phyloP scores from a whole-genome alignment of 768 basidiomycete species.

The Hemileccinum impolitum region DNA sequence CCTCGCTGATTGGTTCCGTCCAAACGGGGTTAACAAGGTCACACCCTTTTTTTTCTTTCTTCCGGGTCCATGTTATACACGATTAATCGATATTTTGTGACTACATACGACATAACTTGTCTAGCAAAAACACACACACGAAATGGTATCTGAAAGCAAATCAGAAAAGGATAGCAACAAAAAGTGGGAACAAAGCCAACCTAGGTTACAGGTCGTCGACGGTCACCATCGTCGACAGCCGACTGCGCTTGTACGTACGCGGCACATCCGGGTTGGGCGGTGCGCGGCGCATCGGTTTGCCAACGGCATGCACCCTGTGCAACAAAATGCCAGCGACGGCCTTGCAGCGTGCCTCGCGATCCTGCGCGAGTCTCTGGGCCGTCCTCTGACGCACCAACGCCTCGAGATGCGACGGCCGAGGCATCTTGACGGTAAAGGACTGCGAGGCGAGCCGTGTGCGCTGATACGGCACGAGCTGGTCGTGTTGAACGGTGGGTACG shows the following conservation, averaged over 20 bases:
- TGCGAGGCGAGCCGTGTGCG: slow-evolving; percentile 31
- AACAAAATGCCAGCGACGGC: slow-evolving; percentile 59
- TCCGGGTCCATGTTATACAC: slow-evolving; percentile 7
- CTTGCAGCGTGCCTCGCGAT: slow-evolving; percentile 42
- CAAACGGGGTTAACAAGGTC: background rate
- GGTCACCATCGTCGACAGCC: slow-evolving; percentile 49
- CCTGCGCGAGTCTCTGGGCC: slow-evolving; percentile 31
- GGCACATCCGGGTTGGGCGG: slow-evolving; percentile 29
- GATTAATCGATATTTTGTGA: background rate
- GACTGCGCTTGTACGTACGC: slow-evolving; percentile 49
- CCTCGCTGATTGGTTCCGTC: slow-evolving; percentile 23
- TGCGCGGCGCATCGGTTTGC: slow-evolving; percentile 50
- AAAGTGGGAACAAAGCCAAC: slow-evolving; percentile 1
- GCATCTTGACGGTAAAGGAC: slow-evolving; percentile 24
- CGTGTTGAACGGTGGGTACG: slow-evolving; percentile 1
- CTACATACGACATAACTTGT: background rate
- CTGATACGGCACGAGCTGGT: slow-evolving; percentile 16
- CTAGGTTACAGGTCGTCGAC: slow-evolving; percentile 35
- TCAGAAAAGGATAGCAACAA: background rate
- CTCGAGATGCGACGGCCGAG: slow-evolving; percentile 21
- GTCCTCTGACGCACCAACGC: slow-evolving; percentile 30
- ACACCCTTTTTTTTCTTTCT: slow-evolving; percentile 2
- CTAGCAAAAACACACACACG: background rate
- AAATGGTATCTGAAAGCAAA: background rate
- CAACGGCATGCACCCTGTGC: slow-evolving; percentile 48